Percentiles rank a stretch among this genome's conserved stretches.
Evolutionary conservation across 495 filamentous ascomycete genomes (phyloP).

Genomic region (Penicillium longicatenatum): DNA sequence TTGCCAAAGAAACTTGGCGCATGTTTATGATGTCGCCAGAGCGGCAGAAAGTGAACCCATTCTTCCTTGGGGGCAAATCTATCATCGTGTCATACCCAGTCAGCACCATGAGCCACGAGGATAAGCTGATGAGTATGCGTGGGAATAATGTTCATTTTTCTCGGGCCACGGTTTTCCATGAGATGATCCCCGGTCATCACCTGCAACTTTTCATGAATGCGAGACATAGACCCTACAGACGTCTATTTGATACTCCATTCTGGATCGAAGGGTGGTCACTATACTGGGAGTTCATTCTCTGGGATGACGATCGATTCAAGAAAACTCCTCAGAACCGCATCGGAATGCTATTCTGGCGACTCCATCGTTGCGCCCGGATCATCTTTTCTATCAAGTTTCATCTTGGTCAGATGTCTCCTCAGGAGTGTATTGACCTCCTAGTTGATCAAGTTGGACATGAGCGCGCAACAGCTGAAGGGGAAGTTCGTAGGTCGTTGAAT

Average conservation of each 20-base stretch:
- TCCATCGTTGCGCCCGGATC: constrained; percentile 56
- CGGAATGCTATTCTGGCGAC: constrained; percentile 52
- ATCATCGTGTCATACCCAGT: constrained; percentile 56
- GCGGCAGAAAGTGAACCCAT: constrained; percentile 50
- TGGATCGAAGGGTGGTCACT: constrained; percentile 57
- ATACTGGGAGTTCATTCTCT: constrained; percentile 52
- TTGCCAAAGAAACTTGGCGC: constrained; percentile 51
- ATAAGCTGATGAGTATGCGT: constrained; percentile 55
- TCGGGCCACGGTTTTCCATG: constrained; percentile 54
- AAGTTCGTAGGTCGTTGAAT: constrained; percentile 50
- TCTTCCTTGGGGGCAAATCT: constrained; percentile 51
- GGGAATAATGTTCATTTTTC: constrained; percentile 56
- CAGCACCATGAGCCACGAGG: constrained; percentile 46
- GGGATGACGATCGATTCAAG: constrained; percentile 43
- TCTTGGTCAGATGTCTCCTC: constrained; percentile 44
- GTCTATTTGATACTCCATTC: constrained; percentile 53
- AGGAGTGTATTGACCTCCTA: constrained; percentile 51
- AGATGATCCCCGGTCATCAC: constrained; percentile 57
- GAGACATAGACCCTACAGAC: constrained; percentile 45
- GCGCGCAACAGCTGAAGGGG: constrained; percentile 55
- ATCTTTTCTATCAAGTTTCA: constrained; percentile 55
- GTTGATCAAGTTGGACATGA: constrained; percentile 49
- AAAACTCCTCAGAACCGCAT: constrained; percentile 47
- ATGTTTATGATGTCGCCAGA: constrained; percentile 55
- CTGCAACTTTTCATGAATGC: constrained; percentile 47